Evolutionary conservation across 208 protist species (phyloP), one percentile per base, ranked within the genome.

Genomic region (Porcisia deanei): DNA sequence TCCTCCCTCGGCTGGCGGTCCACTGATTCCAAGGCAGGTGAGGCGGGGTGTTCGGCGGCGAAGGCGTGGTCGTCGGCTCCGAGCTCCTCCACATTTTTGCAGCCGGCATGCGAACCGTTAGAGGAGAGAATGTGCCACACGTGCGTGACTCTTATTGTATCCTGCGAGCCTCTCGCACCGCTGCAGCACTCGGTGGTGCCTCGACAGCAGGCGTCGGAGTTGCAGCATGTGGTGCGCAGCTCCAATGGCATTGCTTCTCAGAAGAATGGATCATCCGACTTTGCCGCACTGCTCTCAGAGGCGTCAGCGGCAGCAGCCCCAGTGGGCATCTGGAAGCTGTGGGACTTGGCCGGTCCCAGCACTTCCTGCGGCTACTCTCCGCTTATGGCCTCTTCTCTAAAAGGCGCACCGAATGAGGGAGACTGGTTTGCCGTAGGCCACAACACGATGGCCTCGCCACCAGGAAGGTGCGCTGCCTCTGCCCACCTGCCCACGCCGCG

Each of bases 261-360:
- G 16, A 67, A 49, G 39, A 9, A 20, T 49, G 41, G 41, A 10
- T 47, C 41, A 43, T 47, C 10, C 20, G 41, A 16, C 12, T 37
- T 3, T 47, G 39, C 39, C 18, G 65, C 74, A 58, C 34, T 47
- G 64, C 60, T 10, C 22, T 25, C 60, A 54, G 47, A 6, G 43
- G 55, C 47, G 47, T 22, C 64, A 22, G 45, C 55, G 0, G 34
- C 39, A 3, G 30, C 4, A 37, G n/a, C 72, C 2, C 39, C 63
- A 3, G 76, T 75, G 16, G 81, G 81, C 4, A 75, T 85, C 22
- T 85, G 81, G 81, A 76, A 78, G 61, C 49, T 85, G 70, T 85
- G 81, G 81, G 81, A 85, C 49, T 18, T 85, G 45, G 65, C 81
- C 8, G 76, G 72, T 7, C 81, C 81, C 66, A 78, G 73, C 60